Evolutionary conservation across 225 moss, liverwort and hornwort species (phyloP).

Genomic region (Thuidium tamariscinum): DNA sequence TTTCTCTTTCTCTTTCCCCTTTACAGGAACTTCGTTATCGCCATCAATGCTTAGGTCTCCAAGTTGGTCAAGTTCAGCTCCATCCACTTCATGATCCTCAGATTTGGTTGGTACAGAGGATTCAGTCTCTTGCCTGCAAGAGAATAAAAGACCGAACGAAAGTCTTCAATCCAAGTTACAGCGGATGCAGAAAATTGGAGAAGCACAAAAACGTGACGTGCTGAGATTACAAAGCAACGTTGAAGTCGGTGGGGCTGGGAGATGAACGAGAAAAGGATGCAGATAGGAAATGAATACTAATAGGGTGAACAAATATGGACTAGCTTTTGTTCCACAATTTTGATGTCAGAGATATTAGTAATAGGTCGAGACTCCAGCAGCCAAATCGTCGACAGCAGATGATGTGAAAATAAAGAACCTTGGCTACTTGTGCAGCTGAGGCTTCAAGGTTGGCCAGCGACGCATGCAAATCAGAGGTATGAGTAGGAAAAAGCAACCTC

Average conservation of each 20-base stretch:
- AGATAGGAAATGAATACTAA: not conserved
- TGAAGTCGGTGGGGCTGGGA: not conserved
- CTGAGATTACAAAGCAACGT: not conserved
- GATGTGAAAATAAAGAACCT: not conserved
- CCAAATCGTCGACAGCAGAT: not conserved
- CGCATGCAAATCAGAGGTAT: not conserved
- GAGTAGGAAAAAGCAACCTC: not conserved
- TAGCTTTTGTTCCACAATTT: not conserved
- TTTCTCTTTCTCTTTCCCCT: conserved; percentile 4
- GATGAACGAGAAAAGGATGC: not conserved
- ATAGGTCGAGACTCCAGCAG: not conserved
- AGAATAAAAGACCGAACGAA: not conserved
- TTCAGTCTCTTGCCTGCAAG: conserved; percentile 28
- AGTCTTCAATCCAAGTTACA: not conserved
- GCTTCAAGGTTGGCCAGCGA: not conserved
- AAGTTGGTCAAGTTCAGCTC: conserved; percentile 33
- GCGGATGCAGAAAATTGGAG: not conserved
- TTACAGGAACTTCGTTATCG: conserved; percentile 6
- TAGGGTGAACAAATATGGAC: not conserved
- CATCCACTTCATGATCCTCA: conserved; percentile 34
- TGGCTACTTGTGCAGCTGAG: not conserved
- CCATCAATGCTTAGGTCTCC: conserved; percentile 27
- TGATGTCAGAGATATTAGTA: not conserved
- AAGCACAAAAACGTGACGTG: not conserved
- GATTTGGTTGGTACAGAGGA: conserved; percentile 10